phyloP scores from a whole-genome alignment of 2,329 filamentous ascomycete species.

The Chalara sp. region DNA sequence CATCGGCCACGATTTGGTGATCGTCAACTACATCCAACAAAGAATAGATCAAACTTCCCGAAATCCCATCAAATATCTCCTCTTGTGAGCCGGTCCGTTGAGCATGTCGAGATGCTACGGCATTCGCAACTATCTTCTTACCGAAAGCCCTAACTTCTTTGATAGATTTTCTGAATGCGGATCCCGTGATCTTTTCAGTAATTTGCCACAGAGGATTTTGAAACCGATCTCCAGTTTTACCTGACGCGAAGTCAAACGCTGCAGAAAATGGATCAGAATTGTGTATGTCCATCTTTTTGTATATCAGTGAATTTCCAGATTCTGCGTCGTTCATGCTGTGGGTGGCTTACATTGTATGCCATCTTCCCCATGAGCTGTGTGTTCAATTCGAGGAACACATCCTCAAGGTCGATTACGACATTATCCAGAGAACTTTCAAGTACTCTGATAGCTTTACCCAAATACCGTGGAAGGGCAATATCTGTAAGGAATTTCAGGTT shows the following conservation, averaged over 20 bases:
- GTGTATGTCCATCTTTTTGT: conserved; percentile 54
- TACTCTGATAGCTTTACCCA: conserved; percentile 34
- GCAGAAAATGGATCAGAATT: conserved; percentile 51
- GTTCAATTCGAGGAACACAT: conserved; percentile 56
- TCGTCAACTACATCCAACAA: conserved; percentile 50
- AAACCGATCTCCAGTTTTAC: conserved; percentile 52
- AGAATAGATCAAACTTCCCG: conserved; percentile 53
- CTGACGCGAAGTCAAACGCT: conserved; percentile 57
- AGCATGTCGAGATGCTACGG: conserved; percentile 34
- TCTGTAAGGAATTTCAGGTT: conserved; percentile 53
- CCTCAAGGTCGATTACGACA: conserved; percentile 46
- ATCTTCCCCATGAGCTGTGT: conserved; percentile 61
- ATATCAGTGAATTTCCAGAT: background rate
- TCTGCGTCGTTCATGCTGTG: background rate
- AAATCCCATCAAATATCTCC: conserved; percentile 18
- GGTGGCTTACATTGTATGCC: conserved; percentile 47
- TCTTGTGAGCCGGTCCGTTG: conserved; percentile 9
- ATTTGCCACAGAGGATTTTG: conserved; percentile 59
- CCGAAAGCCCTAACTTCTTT: conserved; percentile 47
- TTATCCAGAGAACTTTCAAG: conserved; percentile 28
- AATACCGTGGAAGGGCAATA: conserved; percentile 47
- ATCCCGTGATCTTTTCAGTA: conserved; percentile 47
- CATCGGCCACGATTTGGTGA: conserved; percentile 51
- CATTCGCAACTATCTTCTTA: conserved; percentile 47
- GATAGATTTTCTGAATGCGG: conserved; percentile 42